These are phyloP conservation scores for Metschnikowia baotianmanensis DNA, from an alignment of 805 yeast genomes.

Conservation along the genomic window DNA sequence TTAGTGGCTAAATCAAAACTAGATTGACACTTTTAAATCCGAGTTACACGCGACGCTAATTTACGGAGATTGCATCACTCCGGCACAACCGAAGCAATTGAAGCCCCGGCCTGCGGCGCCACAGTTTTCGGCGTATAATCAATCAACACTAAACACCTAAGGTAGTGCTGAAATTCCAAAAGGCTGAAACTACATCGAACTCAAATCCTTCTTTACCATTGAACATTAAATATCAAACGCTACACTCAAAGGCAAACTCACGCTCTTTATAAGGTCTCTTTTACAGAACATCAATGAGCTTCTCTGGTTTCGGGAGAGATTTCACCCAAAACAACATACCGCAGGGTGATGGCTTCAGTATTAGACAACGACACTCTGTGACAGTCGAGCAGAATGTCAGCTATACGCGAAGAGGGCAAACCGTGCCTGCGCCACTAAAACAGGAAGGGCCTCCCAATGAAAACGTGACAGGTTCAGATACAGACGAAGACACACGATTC, in stretches of 20 bases:
- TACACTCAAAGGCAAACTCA: no score
- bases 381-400: slow-evolving; percentile 22
- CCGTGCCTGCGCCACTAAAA: not conserved
- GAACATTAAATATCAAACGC: no score
- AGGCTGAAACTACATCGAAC: no score
- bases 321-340: slow-evolving; percentile 12
- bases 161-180: no score
- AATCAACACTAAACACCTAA: no score
- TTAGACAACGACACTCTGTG: slow-evolving; percentile 21
- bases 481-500: slow-evolving; percentile 52
- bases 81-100: slow-evolving; percentile 6
- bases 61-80: slow-evolving; percentile 8
- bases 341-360: slow-evolving; percentile 15
- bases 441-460: not conserved
- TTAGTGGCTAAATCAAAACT: no score
- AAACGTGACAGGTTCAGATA: not conserved
- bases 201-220: no score
- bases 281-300: no score
- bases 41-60: not conserved
- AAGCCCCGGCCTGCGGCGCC: slow-evolving; percentile 5
- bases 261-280: no score
- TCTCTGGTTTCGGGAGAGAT: slow-evolving; percentile 17
- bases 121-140: no score
- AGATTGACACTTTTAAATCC: not conserved
- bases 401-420: slow-evolving; percentile 17